These are phyloP conservation scores for Rhododendron mucronatum DNA, from an alignment of 148 eudicot genomes.

Conservation along the genomic window DNA sequence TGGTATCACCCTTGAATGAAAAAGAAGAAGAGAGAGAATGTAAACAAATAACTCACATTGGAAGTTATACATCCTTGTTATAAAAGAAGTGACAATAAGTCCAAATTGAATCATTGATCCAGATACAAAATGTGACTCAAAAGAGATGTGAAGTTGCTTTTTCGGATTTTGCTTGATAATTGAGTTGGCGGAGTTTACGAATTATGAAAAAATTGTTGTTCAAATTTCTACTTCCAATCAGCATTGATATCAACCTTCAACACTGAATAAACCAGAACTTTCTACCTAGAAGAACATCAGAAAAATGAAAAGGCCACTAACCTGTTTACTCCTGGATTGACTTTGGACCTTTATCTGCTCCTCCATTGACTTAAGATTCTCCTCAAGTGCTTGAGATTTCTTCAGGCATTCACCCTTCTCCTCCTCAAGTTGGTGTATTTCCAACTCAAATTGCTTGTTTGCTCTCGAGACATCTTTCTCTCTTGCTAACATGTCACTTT, in stretches of 20 bases:
- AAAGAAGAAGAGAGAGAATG: background rate
- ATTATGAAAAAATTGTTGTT: background rate
- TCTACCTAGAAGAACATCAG: background rate
- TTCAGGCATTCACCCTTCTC: conserved; percentile 48
- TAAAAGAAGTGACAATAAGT: background rate
- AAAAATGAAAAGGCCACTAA: background rate
- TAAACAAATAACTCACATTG: background rate
- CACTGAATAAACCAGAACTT: background rate
- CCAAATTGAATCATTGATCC: background rate
- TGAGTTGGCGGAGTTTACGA: background rate
- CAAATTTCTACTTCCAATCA: background rate
- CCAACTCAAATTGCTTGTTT: conserved; percentile 48
- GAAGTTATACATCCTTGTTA: background rate
- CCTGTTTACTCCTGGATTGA: conserved; percentile 12
- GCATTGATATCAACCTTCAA: background rate
- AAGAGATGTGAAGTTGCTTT: background rate
- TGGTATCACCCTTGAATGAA: conserved; percentile 20
- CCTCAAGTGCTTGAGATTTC: conserved; percentile 41
- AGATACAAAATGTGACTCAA: background rate
- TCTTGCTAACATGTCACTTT: conserved; percentile 51
- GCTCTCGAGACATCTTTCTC: conserved; percentile 47
- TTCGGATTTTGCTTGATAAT: background rate
- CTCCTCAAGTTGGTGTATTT: conserved; percentile 53
- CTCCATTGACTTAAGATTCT: conserved; percentile 31
- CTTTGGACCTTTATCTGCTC: conserved; percentile 20